Evolutionary conservation across 306 rosid species (phyloP).

Genomic region (Cyclanthera cordifolia): DNA sequence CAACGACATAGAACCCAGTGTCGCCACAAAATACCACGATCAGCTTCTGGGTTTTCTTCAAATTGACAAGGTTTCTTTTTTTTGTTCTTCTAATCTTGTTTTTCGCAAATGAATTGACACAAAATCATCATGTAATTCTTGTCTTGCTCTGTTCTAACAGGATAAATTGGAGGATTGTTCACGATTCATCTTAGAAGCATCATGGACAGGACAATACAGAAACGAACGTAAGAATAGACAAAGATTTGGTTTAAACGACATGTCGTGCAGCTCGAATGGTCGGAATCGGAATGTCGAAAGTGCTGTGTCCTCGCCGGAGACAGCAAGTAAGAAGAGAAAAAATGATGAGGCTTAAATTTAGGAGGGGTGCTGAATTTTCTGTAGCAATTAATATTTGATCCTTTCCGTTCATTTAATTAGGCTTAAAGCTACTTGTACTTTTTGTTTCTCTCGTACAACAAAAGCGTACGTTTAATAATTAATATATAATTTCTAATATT

Average conservation of each 20-base stretch:
- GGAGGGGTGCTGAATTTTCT: constrained; percentile 23
- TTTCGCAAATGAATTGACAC: neutral
- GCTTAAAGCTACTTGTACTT: neutral
- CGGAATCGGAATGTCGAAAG: constrained; percentile 22
- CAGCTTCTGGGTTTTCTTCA: constrained; percentile 55
- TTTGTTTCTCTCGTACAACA: constrained; percentile 13
- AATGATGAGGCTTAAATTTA: constrained; percentile 23
- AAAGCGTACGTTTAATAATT: constrained; percentile 25
- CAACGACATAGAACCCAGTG: constrained; percentile 43
- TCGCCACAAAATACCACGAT: constrained; percentile 37
- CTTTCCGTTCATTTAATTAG: constrained; percentile 1
- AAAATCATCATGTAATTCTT: neutral
- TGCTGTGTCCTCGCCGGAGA: constrained; percentile 57
- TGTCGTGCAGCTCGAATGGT: constrained; percentile 55
- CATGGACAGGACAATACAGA: constrained; percentile 11
- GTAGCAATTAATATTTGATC: constrained; percentile 29
- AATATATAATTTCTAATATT: constrained; percentile 35
- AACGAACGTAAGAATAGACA: constrained; percentile 32
- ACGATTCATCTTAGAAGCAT: constrained; percentile 33
- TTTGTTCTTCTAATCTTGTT: neutral
- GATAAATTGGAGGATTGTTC: constrained; percentile 55
- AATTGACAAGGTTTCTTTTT: constrained; percentile 50
- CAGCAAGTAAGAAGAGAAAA: constrained; percentile 48
- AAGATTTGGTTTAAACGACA: constrained; percentile 43
- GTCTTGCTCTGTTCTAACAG: constrained; percentile 19